These are phyloP conservation scores for Haplosporangium sp. DNA, from an alignment of 371 early-diverging fungal genomes.

Conservation along the genomic window DNA sequence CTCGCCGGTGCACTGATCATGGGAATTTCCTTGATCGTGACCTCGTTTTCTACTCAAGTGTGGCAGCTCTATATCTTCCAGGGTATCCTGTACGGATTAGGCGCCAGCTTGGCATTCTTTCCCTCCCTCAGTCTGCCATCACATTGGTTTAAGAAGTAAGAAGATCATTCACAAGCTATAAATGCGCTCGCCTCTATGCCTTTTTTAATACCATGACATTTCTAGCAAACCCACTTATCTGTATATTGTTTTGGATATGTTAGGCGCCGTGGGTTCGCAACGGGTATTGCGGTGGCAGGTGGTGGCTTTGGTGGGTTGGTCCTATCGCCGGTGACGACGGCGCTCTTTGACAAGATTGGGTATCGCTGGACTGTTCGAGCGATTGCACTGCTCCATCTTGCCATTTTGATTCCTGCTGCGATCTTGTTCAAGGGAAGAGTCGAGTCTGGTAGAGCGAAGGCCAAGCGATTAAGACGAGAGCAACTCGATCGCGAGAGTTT, in stretches of 20 bases:
- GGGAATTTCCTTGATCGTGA: conserved; percentile 37
- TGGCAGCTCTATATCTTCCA: conserved; percentile 75
- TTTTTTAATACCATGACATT: background rate
- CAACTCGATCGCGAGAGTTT: conserved; percentile 21
- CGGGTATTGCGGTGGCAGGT: conserved; percentile 79
- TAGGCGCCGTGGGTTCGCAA: conserved; percentile 75
- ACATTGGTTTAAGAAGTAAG: conserved; percentile 73
- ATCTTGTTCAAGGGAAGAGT: conserved; percentile 55
- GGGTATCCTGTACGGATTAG: conserved; percentile 76
- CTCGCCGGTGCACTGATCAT: conserved; percentile 61
- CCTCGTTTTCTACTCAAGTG: conserved; percentile 52
- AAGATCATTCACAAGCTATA: background rate
- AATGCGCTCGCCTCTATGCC: too few species aligned
- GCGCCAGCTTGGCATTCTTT: conserved; percentile 68
- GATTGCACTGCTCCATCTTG: conserved; percentile 60
- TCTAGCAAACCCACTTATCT: background rate
- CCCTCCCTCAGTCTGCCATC: conserved; percentile 73
- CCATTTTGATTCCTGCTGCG: conserved; percentile 57
- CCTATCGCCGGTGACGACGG: conserved; percentile 61
- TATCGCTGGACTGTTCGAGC: conserved; percentile 44
- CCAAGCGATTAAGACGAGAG: conserved; percentile 31
- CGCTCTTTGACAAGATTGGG: conserved; percentile 52
- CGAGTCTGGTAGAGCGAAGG: conserved; percentile 27
- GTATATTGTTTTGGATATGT: conserved; percentile 60
- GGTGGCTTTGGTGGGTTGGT: conserved; percentile 70